Evolutionary conservation across 495 filamentous ascomycete genomes (phyloP).

Genomic region (Zalerion maritima): DNA sequence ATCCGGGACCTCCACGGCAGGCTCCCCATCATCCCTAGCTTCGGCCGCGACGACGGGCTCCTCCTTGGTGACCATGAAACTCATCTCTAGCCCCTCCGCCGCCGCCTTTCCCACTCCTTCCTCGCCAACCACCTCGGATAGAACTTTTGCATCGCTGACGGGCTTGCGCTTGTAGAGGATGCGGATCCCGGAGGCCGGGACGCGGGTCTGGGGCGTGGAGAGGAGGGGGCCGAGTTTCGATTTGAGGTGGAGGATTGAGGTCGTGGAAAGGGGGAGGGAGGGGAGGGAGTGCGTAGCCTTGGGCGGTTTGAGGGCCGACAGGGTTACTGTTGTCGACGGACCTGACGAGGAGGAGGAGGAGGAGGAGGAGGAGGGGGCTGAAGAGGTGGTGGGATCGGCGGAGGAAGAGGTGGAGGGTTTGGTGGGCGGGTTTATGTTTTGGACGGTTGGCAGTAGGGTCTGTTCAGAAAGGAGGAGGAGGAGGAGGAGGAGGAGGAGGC

Average conservation of each 20-base stretch:
- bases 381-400: slow-evolving; percentile 23
- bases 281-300: slow-evolving; percentile 46
- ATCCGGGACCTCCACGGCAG: slow-evolving; percentile 55
- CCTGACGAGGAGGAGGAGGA: slow-evolving; percentile 32
- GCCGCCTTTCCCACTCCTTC: too few species aligned
- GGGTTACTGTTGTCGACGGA: slow-evolving; percentile 33
- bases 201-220: slow-evolving; percentile 29
- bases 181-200: slow-evolving; percentile 58
- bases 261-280: slow-evolving; percentile 41
- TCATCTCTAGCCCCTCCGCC: too few species aligned
- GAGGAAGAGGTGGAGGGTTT: slow-evolving; percentile 10
- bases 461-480: slow-evolving; percentile 2
- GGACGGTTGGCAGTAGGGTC: neutral
- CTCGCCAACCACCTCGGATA: slow-evolving; percentile 39
- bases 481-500: slow-evolving; percentile 1
- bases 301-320: slow-evolving; percentile 37
- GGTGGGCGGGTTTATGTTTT: slow-evolving; percentile 34
- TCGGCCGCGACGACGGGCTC: too few species aligned
- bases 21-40: too few species aligned
- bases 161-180: slow-evolving; percentile 75
- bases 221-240: slow-evolving; percentile 42
- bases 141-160: slow-evolving; percentile 49
- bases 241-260: slow-evolving; percentile 62
- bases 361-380: slow-evolving; percentile 27
- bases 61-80: too few species aligned